Base-by-base conservation (phyloP, 2,329 filamentous ascomycete genomes). In the Bipolaris cookei region DNA sequence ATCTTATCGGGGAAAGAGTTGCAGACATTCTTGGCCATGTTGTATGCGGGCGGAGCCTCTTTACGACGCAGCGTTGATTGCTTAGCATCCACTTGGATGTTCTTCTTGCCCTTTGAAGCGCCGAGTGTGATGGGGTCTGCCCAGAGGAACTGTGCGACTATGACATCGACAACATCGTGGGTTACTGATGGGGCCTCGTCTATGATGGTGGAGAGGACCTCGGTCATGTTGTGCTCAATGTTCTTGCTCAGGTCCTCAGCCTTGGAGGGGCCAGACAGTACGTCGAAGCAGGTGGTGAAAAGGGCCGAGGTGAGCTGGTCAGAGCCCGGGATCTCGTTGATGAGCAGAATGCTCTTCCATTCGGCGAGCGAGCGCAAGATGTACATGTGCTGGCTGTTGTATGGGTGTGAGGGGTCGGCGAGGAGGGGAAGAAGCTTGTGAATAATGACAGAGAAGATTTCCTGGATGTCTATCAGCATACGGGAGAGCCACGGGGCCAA, bases 1-100 rank as follows among this genome's bases (percentile, higher is more conserved):
- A 99, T 97, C 77, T 96, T 96, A 66, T 97, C 94, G 0, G 91
- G 87, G 66, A 89, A 96, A 16, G 86, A 86, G 69, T 92, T 95
- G 80, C 95, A 99, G 42, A 99, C 88, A 2, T 90, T 91, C 77
- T 96, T 96, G 20, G 95, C 94, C 90, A 98, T 96, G 72, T 95
- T 90, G 79, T 99, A 99, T 1, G 95, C 93, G 14, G 92, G 87
- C 1, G 95, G 94, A 54, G 96, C 90, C 61, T 95, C 90, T 71
- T 96, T 96, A 51, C 91, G 81, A n/a, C 91, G 81, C 16, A 97
- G 82, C 0, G 90, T 97, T 1, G 88, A 90, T 72, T 97, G 93
- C 69, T 87, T 92, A 39, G 87, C 86, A 69, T 93, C 90, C 8
- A 87, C 72, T 68, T 65, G 84, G 77, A 53, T 81, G 77, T 61